A percentile compares a stretch with the other conserved stretches of the same genome.
Evolutionary conservation across 306 rosid species (phyloP).

Genomic region (Glycine tomentella): DNA sequence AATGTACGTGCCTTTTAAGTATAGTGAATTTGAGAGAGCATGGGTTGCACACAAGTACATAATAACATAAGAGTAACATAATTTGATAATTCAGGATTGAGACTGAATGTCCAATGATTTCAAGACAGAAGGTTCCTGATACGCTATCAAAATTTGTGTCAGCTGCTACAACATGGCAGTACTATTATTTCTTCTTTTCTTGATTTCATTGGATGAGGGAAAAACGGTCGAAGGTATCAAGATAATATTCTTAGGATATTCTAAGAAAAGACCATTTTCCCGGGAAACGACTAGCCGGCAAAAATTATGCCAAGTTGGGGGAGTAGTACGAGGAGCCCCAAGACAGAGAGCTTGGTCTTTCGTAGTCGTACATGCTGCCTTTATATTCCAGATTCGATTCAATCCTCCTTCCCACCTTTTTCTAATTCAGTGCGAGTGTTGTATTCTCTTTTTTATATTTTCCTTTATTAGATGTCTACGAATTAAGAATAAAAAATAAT

Average conservation of each 20-base stretch:
- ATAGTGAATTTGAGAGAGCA: neutral
- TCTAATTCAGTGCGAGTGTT: neutral
- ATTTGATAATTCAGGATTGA: constrained; percentile 5
- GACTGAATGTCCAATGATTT: constrained; percentile 29
- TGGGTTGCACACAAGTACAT: neutral
- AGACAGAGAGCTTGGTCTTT: neutral
- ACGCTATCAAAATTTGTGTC: neutral
- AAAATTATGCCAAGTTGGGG: neutral
- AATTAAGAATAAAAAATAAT: no score
- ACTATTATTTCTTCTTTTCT: neutral
- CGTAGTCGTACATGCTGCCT: constrained; percentile 20
- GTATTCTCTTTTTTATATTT: no score
- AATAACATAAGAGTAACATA: neutral
- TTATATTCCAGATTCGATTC: constrained; percentile 4
- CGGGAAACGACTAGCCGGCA: constrained; percentile 34
- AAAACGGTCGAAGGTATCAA: constrained; percentile 2
- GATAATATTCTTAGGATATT: constrained; percentile 44
- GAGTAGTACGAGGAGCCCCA: constrained; percentile 10
- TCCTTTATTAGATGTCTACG: no score
- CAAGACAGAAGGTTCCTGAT: neutral
- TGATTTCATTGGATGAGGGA: neutral
- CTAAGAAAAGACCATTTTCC: neutral
- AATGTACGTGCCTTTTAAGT: neutral
- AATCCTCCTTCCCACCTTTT: neutral
- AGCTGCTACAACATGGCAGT: neutral